A percentile compares a stretch with the other conserved stretches of the same genome.
phyloP scores from a whole-genome alignment of 2,329 filamentous ascomycete species.

The Cryoendolithus antarcticus region DNA sequence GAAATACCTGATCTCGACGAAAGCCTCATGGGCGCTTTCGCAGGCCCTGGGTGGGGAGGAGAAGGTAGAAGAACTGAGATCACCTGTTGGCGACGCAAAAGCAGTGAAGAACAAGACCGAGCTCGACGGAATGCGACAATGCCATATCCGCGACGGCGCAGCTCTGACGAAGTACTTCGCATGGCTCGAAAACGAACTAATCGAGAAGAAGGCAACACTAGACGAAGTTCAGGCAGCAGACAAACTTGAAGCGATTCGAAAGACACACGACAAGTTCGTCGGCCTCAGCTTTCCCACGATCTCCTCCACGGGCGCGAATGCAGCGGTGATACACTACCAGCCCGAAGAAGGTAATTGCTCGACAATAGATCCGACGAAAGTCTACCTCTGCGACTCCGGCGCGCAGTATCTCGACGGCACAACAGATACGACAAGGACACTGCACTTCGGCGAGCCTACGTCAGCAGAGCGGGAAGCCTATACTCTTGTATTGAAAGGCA shows the following conservation, averaged over 20 bases:
- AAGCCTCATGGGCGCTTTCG: conserved; percentile 85
- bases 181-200: conserved; percentile 84
- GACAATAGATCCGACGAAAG: conserved; percentile 65
- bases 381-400: conserved; percentile 94
- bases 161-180: conserved; percentile 88
- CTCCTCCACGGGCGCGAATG: conserved; percentile 84
- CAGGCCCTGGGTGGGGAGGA: conserved; percentile 74
- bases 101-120: conserved; percentile 88
- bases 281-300: conserved; percentile 94
- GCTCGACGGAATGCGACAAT: conserved; percentile 82
- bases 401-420: conserved; percentile 95
- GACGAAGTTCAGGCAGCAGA: conserved; percentile 90
- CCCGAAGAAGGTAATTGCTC: conserved; percentile 74
- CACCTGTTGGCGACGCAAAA: conserved; percentile 81
- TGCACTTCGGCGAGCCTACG: conserved; percentile 80
- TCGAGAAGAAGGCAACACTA: conserved; percentile 52
- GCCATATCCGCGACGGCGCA: conserved; percentile 85
- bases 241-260: conserved; percentile 68
- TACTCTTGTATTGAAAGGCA: conserved; percentile 86
- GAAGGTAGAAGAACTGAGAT: conserved; percentile 73
- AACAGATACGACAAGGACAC: conserved; percentile 85
- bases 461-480: conserved; percentile 78
- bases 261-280: conserved; percentile 61
- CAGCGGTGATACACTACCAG: conserved; percentile 91
- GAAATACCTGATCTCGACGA: conserved; percentile 79